Base-by-base conservation (phyloP, 164 flowering plant genomes). In the Sedum album region DNA sequence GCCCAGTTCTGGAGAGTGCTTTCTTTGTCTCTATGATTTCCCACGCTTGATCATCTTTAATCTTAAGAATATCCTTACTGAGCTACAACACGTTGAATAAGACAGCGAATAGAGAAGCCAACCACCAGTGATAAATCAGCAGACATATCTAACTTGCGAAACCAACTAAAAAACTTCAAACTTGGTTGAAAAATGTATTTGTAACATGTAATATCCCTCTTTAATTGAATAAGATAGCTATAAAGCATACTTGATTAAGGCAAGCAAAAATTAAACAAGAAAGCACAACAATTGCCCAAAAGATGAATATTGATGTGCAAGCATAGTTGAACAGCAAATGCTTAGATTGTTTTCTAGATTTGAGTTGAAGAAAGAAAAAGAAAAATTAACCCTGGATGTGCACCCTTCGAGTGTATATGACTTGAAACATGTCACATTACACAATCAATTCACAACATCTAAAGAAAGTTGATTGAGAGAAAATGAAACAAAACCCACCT, bases 1-100 rank as follows among this genome's bases (percentile, higher is more conserved):
- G n/a, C n/a, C n/a, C n/a, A n/a, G n/a, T n/a, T n/a, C n/a, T n/a
- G n/a, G n/a, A n/a, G n/a, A n/a, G n/a, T n/a, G n/a, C n/a, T n/a
- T n/a, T n/a, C n/a, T n/a, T 88, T 25, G 86, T 73, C 77, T 89
- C 97, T 62, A 88, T 86, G 53, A 91, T 88, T 73, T 91, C 97
- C 98, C 98, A 94, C 71, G 87, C 96, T 0, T 80, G 88, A 31
- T 95, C 97, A 70, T 95, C 97, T 75, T 87, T 92, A 71, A 89
- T 94, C 77, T 89, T 95, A 10, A 86, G 86, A 69, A 95, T 83
- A 69, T 92, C 99, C 86, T 90, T 95, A 73, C 99, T 94, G 89
- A 72, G 77, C 72, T 68, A 80, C 65, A 73, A 2, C 66, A 69
- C 57, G 18, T 51, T 61, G 13, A 66, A 46, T 21, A 51, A 48